Evolutionary conservation across 2,329 filamentous ascomycete genomes (phyloP).

Genomic region (Fonsecaea multimorphosa): DNA sequence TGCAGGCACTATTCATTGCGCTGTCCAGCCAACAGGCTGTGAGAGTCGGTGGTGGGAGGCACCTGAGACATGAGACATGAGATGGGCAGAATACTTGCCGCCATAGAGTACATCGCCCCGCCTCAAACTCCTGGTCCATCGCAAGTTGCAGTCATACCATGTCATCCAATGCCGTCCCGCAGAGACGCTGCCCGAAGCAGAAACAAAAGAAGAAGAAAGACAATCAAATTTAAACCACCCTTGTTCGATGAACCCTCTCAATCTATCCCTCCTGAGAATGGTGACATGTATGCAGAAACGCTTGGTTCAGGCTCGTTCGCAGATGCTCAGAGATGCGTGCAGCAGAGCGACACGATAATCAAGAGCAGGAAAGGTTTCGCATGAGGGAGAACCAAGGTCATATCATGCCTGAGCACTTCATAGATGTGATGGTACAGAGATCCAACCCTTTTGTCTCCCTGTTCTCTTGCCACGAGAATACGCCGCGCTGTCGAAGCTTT

Average conservation of each 20-base stretch:
- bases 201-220: neutral
- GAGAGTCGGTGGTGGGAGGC: neutral
- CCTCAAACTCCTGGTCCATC: neutral
- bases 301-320: neutral
- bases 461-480: neutral
- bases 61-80: neutral
- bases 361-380: neutral
- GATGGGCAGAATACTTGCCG: neutral
- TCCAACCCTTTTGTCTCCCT: slow-evolving; percentile 4
- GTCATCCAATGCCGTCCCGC: neutral
- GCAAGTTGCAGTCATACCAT: neutral
- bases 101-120: neutral
- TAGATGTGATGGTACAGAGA: slow-evolving; percentile 23
- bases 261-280: neutral
- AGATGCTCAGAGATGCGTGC: neutral
- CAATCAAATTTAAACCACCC: neutral
- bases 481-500: neutral
- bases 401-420: slow-evolving; percentile 5
- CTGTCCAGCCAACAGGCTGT: neutral
- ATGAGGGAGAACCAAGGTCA: slow-evolving; percentile 5
- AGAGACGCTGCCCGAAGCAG: neutral
- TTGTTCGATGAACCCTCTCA: neutral
- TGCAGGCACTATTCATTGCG: too few relatives aligned
- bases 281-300: neutral
- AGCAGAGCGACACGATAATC: neutral